Evolutionary conservation across 2,329 filamentous ascomycete genomes (phyloP).

Genomic region (Phyllosticta citriasiana): DNA sequence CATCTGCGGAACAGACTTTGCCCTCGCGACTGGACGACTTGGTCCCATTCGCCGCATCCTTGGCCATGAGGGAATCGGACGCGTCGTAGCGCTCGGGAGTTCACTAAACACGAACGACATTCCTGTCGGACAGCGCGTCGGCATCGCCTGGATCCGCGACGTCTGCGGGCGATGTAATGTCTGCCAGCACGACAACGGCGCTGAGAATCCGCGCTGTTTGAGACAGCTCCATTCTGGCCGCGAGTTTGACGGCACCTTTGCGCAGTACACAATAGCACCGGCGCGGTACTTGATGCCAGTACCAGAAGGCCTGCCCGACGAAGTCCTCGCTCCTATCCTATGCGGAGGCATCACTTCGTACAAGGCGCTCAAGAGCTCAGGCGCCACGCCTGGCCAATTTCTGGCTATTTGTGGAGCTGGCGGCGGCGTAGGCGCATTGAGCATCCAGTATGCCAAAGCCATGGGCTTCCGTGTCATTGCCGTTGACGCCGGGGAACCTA

Average conservation of each 20-base stretch:
- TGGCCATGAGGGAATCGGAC: constrained; percentile 48
- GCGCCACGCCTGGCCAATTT: constrained; percentile 43
- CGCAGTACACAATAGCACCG: constrained; percentile 49
- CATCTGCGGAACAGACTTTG: constrained; percentile 48
- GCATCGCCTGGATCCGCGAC: constrained; percentile 42
- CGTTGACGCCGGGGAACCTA: constrained; percentile 37
- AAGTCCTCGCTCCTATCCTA: constrained; percentile 31
- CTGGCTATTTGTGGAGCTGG: constrained; percentile 47
- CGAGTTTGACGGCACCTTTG: constrained; percentile 31
- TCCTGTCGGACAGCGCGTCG: constrained; percentile 39
- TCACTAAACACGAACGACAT: constrained; percentile 41
- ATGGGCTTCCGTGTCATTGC: constrained; percentile 45
- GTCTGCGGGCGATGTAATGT: constrained; percentile 41
- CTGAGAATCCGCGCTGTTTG: constrained; percentile 25
- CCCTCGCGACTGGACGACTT: constrained; percentile 46
- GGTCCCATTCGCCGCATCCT: constrained; percentile 34
- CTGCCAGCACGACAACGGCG: constrained; percentile 41
- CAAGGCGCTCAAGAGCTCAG: constrained; percentile 43
- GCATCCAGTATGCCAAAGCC: constrained; percentile 37
- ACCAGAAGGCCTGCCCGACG: constrained; percentile 24
- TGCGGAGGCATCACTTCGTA: constrained; percentile 46
- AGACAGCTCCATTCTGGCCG: constrained; percentile 17
- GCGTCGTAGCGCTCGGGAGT: constrained; percentile 46
- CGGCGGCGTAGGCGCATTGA: constrained; percentile 48
- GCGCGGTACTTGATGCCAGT: constrained; percentile 41